Evolutionary conservation across 345 rosid species (phyloP).

Genomic region (Salix purpurea): DNA sequence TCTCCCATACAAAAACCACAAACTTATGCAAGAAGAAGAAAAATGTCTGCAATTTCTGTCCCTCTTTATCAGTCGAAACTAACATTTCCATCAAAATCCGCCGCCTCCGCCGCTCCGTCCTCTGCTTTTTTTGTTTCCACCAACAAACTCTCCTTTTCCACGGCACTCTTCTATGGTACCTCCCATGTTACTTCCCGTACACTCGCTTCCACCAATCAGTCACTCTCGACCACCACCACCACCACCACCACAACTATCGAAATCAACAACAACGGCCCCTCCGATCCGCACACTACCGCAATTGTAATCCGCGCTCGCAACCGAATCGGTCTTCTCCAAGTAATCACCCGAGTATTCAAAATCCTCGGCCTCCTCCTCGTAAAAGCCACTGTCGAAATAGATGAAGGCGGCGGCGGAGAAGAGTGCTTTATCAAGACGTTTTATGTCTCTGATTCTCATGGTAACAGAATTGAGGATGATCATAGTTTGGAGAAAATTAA

Average conservation of each 20-base stretch:
- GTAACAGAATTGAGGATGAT: slow-evolving; percentile 27
- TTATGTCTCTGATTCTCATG: slow-evolving; percentile 33
- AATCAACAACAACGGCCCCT: neutral
- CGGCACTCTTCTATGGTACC: neutral
- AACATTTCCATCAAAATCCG: neutral
- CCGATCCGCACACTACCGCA: slow-evolving; percentile 19
- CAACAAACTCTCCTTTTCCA: neutral
- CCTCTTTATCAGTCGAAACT: neutral
- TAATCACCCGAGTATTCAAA: slow-evolving; percentile 33
- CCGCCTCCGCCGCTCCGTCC: neutral
- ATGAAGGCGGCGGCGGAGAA: slow-evolving; percentile 3
- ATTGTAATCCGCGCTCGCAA: slow-evolving; percentile 38
- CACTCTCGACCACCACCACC: neutral
- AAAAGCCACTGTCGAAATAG: slow-evolving; percentile 21
- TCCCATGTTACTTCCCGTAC: neutral
- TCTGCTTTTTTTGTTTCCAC: neutral
- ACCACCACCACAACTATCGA: neutral
- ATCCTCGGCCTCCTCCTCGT: slow-evolving; percentile 36
- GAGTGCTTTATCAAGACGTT: slow-evolving; percentile 28
- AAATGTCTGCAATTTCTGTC: neutral
- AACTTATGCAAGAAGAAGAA: too few relatives aligned
- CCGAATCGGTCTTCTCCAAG: slow-evolving; percentile 43
- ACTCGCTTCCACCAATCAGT: neutral
- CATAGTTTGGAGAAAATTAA: slow-evolving; percentile 31
- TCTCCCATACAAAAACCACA: too few relatives aligned